Evolutionary conservation across 1,284 basidiomycete species (phyloP).

Genomic region (Kalmanozyma brasiliensis): DNA sequence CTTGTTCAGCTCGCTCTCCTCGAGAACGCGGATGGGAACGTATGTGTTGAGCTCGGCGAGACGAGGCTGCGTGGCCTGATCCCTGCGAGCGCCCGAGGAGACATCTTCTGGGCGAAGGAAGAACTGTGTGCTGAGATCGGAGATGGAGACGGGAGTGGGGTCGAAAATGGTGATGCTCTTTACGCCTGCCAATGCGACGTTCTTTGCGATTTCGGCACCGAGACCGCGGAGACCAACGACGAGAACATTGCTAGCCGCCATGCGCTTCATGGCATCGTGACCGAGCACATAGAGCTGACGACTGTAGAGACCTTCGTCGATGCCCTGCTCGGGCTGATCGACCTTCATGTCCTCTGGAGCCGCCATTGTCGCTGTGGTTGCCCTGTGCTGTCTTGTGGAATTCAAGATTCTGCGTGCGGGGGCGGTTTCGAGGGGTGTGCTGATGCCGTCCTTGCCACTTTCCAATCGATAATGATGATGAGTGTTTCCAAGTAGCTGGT

Average conservation of each 20-base stretch:
- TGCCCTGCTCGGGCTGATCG: constrained; percentile 50
- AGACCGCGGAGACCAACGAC: constrained; percentile 92
- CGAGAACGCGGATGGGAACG: constrained; percentile 83
- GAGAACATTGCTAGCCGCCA: constrained; percentile 95
- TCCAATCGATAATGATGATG: no score
- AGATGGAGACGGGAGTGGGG: constrained; percentile 83
- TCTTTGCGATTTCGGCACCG: constrained; percentile 98
- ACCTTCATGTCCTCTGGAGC: constrained; percentile 51
- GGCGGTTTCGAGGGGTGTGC: no score
- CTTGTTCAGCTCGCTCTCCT: constrained; percentile 52
- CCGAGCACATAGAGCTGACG: constrained; percentile 68
- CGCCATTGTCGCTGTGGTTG: constrained; percentile 23
- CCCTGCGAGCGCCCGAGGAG: constrained; percentile 76
- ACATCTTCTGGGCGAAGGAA: constrained; percentile 90
- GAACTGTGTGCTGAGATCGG: constrained; percentile 95
- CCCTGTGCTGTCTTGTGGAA: neutral
- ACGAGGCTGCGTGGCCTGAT: constrained; percentile 85
- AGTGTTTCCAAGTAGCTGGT: constrained; percentile 1
- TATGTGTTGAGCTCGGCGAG: constrained; percentile 96
- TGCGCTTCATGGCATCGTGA: constrained; percentile 90
- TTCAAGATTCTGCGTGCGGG: no score
- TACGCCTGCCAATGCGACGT: constrained; percentile 93
- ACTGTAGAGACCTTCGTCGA: constrained; percentile 63
- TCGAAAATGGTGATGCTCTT: constrained; percentile 98
- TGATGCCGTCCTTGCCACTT: no score